Base-by-base conservation (phyloP, 2,329 filamentous ascomycete genomes). In the Pseudogymnoascus sp. region DNA sequence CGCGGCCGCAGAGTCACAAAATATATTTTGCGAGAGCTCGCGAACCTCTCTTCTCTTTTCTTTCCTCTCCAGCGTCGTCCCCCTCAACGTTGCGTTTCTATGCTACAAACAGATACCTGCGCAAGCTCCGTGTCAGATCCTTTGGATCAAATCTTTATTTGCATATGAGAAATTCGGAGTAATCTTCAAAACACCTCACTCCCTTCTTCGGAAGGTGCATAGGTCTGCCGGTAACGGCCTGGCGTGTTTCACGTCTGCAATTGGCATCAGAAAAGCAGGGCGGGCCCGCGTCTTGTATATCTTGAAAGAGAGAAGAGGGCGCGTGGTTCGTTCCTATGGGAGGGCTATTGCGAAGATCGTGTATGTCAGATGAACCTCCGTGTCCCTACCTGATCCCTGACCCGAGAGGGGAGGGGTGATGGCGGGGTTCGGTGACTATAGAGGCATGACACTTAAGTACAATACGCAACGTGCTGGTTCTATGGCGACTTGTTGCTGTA, bases 131-230 rank as follows among this genome's bases (percentile, higher is more conserved):
- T 57, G 36, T 66, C 62, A 69, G 65, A 68, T 65, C 69, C 68
- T 62, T 66, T 35, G 39, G 66, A 66, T 66, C 63, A 61, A 38
- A 59, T 25, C 47, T 41, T 58, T 63, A 65, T 70, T 66, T 78
- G 90, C 90, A 92, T 91, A 91, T 92, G 90, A 91, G 90, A 94
- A 94, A 94, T 93, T 94, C 90, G 90, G 90, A 94, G 90, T 89
- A 94, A 86, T 92, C 89, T 92, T 90, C 89, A 91, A 71, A 74
- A 71, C 66, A 73, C 73, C 74, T 70, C 66, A 67, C 71, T 75
- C 71, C 71, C 74, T 77, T 72, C 74, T 76, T 72, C 72, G 74
- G 71, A 71, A 73, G 72, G 71, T 71, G 68, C 70, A 75, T 69
- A 72, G 78, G 78, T 80, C 90, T 89, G 87, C 88, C 88, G 85